Evolutionary conservation across 768 basidiomycete genomes (phyloP), one percentile per base, ranked within the genome.

Genomic region (Tulasnella sp.): DNA sequence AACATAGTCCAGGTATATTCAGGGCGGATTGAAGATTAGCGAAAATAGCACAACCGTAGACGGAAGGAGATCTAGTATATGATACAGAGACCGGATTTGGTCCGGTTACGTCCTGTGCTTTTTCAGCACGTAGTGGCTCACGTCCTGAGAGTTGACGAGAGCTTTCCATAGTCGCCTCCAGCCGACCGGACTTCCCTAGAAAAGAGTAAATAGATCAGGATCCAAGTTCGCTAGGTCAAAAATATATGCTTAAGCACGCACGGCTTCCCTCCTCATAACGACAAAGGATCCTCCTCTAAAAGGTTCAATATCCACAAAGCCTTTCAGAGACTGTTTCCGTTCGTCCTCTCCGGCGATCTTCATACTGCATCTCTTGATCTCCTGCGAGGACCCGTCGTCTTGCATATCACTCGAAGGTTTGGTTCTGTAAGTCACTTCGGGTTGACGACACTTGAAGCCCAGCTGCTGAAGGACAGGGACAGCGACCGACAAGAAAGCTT

Each of bases 161-260:
- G 86, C 87, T 83, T 91, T 93, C 92, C 93, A 95, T 48, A 94
- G 86, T 83, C 89, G 88, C 56, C 93, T 87, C 94, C 93, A 94
- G 62, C 91, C 92, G 74, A 94, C 89, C 34, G 93, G 93, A 83
- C 90, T 92, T 0, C 93, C 93, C 92, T 94, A 76, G 2, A 36
- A 42, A n/a, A 24, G 42, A 58, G 19, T 24, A 34, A 27, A 34
- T 9, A n/a, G 27, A 62, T 62, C 27, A 75, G 44, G 4, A 71
- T 21, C 31, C 27, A 39, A 18, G 46, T 52, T 46, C 58, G 19
- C 2, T 24, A 36, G 39, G 27, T 48, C 9, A 16, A 27, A 12
- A 48, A n/a, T 18, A 34, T 19, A 73, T 24, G 12, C 34, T 39
- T 14, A 34, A 56, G 24, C 42, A 77, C 81, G 1, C 36, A 82